A percentile compares a stretch with the other conserved stretches of the same genome.
These are phyloP conservation scores for Dictyostelium capitatum DNA, from an alignment of 78 protist species.

Conservation along the genomic window DNA sequence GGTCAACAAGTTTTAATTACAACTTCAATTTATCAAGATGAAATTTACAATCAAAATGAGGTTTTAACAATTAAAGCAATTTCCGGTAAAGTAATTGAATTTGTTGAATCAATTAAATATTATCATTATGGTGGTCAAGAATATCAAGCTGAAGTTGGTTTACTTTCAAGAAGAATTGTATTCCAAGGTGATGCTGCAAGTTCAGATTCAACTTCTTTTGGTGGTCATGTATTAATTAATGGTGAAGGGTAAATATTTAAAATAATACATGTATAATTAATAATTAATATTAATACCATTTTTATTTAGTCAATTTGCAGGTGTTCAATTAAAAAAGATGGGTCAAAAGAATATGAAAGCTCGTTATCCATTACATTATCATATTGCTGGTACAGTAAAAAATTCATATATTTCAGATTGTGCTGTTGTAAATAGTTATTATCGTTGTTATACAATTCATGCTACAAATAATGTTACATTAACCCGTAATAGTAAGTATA, in stretches of 20 bases:
- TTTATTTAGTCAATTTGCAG: slow-evolving; percentile 56
- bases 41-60: slow-evolving; percentile 79
- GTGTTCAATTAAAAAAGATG: slow-evolving; percentile 65
- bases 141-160: slow-evolving; percentile 90
- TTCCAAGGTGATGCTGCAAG: slow-evolving; percentile 51
- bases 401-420: slow-evolving; percentile 48
- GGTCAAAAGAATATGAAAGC: slow-evolving; percentile 86
- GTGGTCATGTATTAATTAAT: slow-evolving; percentile 65
- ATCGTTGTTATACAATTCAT: slow-evolving; percentile 81
- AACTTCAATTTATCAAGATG: slow-evolving; percentile 66
- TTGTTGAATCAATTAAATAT: slow-evolving; percentile 27
- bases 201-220: slow-evolving; percentile 15
- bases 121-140: slow-evolving; percentile 82
- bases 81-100: slow-evolving; percentile 11
- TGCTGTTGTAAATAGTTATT: slow-evolving; percentile 58
- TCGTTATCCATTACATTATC: slow-evolving; percentile 89
- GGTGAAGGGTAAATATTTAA: slow-evolving; percentile 50
- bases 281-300: no score
- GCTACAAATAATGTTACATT: slow-evolving; percentile 76
- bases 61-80: slow-evolving; percentile 62
- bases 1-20: slow-evolving; percentile 85
- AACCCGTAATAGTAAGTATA: slow-evolving; percentile 18
- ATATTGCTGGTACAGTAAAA: slow-evolving; percentile 36
- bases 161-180: slow-evolving; percentile 58
- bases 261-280: no score